These are phyloP conservation scores for Candida anglica DNA, from an alignment of 805 yeast species.

Conservation along the genomic window DNA sequence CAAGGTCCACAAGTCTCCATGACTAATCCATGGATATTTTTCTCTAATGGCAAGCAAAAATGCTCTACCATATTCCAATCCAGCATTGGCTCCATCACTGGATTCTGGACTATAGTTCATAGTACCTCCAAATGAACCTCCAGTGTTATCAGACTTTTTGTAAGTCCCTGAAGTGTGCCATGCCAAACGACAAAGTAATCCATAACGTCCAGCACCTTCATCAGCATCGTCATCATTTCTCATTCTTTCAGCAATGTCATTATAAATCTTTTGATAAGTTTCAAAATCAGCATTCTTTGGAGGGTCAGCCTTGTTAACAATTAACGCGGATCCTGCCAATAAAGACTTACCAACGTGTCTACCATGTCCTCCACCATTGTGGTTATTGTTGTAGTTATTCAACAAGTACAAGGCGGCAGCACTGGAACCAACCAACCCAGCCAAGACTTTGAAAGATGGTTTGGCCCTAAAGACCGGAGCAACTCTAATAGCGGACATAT, in stretches of 20 bases:
- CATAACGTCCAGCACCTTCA: conserved; percentile 35
- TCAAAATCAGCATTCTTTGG: conserved; percentile 35
- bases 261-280: conserved; percentile 66
- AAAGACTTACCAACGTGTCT: conserved; percentile 8
- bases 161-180: conserved; percentile 38
- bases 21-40: conserved; percentile 64
- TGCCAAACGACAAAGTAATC: conserved; percentile 32
- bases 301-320: conserved; percentile 25
- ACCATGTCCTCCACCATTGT: conserved; percentile 1
- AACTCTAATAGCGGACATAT: conserved; percentile 5
- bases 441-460: conserved; percentile 6
- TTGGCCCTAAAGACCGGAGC: conserved; percentile 3
- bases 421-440: conserved; percentile 21
- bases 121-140: conserved; percentile 37
- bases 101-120: conserved; percentile 31
- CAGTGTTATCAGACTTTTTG: conserved; percentile 19
- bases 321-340: conserved; percentile 18
- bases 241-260: conserved; percentile 64
- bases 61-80: conserved; percentile 55
- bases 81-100: conserved; percentile 50
- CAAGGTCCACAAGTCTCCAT: conserved; percentile 77
- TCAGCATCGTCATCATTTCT: conserved; percentile 41
- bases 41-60: conserved; percentile 54
- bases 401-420: conserved; percentile 16
- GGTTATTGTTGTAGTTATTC: conserved; percentile 7